Evolutionary conservation across 371 early-diverging fungal genomes (phyloP), one percentile per base, ranked within the genome.

Genomic region (Mucor racemosus): DNA sequence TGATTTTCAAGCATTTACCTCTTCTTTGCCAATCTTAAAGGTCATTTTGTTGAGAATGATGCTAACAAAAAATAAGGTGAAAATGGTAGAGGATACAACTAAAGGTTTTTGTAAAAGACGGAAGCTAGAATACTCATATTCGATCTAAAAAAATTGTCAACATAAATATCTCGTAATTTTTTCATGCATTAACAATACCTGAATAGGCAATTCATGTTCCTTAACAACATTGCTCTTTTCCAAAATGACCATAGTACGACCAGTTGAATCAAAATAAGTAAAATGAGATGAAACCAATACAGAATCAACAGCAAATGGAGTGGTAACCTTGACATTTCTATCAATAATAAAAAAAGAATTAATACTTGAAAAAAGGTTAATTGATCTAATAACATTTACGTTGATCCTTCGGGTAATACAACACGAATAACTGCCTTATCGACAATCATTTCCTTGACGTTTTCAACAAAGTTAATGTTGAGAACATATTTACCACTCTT

Each of bases 331-430:
- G 53, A 91, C 80, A 71, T 90, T 76, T 15, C 85, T 85, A 61
- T 56, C 13, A 31, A 11, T 13, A 53, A 41, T 13, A 53, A 41
- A 53, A 21, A 7, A 6, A 6, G 3, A 19, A 9, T 53, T 14
- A 53, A 21, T 31, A 31, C 5, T 13, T 5, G 11, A 11, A 10
- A 13, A 10, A 13, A 21, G 13, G 7, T 26, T 4, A 5, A 53
- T 5, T 31, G 53, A 14, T 50, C 26, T 14, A 17, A 0, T 36
- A 6, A 8, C 19, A 84, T 86, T 75, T 90, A 93, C 90, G 67
- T 77, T 0, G 97, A 93, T 40, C 99, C 98, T 72, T 99, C 98
- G 4, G 99, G 99, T 40, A 99, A 82, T 56, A 94, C 87, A 17
- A 97, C 75, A 6, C 81, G 86, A 26, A 97, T 70, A 55, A 82